Evolutionary conservation across 2,329 filamentous ascomycete genomes (phyloP), one percentile per base, ranked within the genome.

Genomic region (Penicillium griseofulvum): DNA sequence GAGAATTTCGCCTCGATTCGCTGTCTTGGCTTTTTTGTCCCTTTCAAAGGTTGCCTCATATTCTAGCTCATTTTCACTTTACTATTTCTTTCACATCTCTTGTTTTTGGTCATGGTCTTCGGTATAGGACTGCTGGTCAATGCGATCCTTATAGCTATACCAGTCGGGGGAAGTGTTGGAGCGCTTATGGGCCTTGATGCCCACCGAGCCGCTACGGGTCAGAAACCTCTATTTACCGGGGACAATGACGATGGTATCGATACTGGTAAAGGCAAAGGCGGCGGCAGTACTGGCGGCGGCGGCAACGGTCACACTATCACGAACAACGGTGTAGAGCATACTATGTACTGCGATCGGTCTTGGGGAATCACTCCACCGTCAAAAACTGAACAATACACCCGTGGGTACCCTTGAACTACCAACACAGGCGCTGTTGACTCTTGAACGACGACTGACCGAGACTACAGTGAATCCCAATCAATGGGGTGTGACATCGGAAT

Each of bases 381-480:
- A 0, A 71, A 73, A 50, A 76, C 77, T 11, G 73, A 78, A 51
- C 65, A 78, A 46, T 83, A 76, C 60, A 81, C 75, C 52, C 64
- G 81, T 82, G 62, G 73, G 80, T 75, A 34, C 49, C 17, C 11
- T 26, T 37, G 16, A 38, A 44, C 28, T 38, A 36, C 10, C n/a
- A 22, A 28, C 12, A 11, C 5, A 16, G 28, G 17, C 3, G 34
- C 31, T 26, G 24, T 22, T 7, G n/a, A 26, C 29, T 14, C 36
- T 29, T 10, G 26, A n/a, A 54, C 12, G 11, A 54, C 10, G 6
- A 53, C 49, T 60, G 22, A 42, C 33, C 7, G 17, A 33, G 22
- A 26, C 16, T 50, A 9, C 54, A 83, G 81, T 82, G 52, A 83
- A 83, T 62, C 81, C 81, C 44, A 83, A 83, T 60, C 81, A 82